Base-by-base conservation (phyloP, 1,284 basidiomycete genomes). In the Ceratobasidium sp. region DNA sequence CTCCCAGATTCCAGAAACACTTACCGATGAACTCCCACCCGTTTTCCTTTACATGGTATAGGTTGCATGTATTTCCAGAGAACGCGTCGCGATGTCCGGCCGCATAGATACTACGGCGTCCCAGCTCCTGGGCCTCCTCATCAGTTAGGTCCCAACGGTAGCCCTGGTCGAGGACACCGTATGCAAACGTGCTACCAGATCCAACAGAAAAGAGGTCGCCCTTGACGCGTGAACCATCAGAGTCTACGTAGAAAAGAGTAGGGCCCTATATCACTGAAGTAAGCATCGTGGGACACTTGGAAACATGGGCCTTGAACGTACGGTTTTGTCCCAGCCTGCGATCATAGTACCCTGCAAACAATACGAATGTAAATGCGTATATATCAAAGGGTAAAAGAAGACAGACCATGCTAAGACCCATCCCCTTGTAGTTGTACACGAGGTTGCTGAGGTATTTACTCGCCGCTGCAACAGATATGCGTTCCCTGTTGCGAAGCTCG, bases 271-370 rank as follows among this genome's bases (percentile, higher is more conserved):
- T 15, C 66, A 42, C 17, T 38, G 52, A 38, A 26, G 65, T 42
- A 50, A 33, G 56, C 12, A 40, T 56, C 10, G 26, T 50, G 20
- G 26, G 23, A 33, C 33, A 15, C n/a, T 40, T 46, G 17, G 3
- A 56, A 26, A 23, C 4, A 23, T 42, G 40, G 46, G 5, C 10
- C 6, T 13, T 61, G 7, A 13, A 86, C 92, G 81, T 80, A 94
- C 94, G 12, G 97, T 98, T 89, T 99, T 99, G 87, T 99, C 98
- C 97, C 97, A 99, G 40, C 98, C 98, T 83, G 97, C 99, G 81
- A 99, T 98, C 98, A 99, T 99, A 1, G 98, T 99, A 77, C 98
- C 98, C 95, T 96, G 80, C 38, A n/a, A 28, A 20, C 20, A 9
- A 33, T 20, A 50, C 38, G 48, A 42, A 28, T 42, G 74, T 13